phyloP scores from a whole-genome alignment of 2,329 filamentous ascomycete species.

The Trichocomaceae sp. region DNA sequence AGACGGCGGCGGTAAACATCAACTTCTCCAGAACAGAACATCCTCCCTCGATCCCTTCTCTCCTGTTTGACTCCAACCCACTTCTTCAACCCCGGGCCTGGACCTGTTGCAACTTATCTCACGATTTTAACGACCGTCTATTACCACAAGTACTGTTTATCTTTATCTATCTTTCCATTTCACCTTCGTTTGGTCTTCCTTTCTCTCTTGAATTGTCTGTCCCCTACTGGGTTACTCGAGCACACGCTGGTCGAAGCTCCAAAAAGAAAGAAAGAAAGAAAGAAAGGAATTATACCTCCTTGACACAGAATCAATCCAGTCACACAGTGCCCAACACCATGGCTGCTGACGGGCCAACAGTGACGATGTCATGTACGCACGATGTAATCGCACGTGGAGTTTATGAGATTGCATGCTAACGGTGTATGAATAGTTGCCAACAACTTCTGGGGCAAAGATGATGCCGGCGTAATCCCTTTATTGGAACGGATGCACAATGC shows the following conservation, averaged over 20 bases:
- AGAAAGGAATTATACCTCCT: slow-evolving; percentile 10
- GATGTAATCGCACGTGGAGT: background rate
- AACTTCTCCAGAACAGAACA: background rate
- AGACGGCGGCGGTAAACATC: slow-evolving; percentile 11
- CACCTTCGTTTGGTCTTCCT: slow-evolving; percentile 6
- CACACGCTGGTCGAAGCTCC: slow-evolving; percentile 33
- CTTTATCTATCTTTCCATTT: background rate
- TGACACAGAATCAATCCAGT: slow-evolving; percentile 19
- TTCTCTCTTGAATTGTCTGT: background rate
- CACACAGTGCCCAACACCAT: slow-evolving; percentile 53
- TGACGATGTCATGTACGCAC: slow-evolving; percentile 59
- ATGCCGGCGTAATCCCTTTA: slow-evolving; percentile 86
- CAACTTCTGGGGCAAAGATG: slow-evolving; percentile 99
- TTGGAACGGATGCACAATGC: slow-evolving; percentile 91
- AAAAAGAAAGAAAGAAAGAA: no score
- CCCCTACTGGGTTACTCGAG: slow-evolving; percentile 19
- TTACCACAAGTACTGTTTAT: slow-evolving; percentile 1
- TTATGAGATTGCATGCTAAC: slow-evolving; percentile 27
- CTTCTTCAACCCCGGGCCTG: background rate
- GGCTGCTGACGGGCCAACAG: slow-evolving; percentile 56
- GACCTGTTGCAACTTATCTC: background rate
- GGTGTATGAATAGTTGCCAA: slow-evolving; percentile 68
- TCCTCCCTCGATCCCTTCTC: background rate
- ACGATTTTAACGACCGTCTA: slow-evolving; percentile 5
- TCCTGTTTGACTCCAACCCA: background rate